These are phyloP conservation scores for Coniella lustricola DNA, from an alignment of 2,329 filamentous ascomycete genomes.

Conservation along the genomic window DNA sequence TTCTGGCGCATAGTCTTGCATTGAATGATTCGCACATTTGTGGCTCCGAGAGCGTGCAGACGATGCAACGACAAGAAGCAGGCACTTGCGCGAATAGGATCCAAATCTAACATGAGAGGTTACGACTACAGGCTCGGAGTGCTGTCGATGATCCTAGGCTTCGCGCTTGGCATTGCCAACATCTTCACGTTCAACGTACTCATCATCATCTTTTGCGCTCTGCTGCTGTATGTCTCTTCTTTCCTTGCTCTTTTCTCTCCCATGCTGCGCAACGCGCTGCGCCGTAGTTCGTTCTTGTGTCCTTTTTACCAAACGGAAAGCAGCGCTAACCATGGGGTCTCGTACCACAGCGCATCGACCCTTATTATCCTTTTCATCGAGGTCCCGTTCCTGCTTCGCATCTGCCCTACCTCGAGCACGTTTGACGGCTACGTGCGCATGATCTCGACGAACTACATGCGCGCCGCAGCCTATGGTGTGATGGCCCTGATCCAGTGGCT, in stretches of 20 bases:
- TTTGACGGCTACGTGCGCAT: slow-evolving; percentile 88
- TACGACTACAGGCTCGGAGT: slow-evolving; percentile 53
- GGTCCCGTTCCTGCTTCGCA: slow-evolving; percentile 88
- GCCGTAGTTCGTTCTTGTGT: too few species aligned
- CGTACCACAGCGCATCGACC: slow-evolving; percentile 50
- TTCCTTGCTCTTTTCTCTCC: background rate
- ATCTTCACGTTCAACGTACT: slow-evolving; percentile 49
- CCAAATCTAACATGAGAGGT: slow-evolving; percentile 17
- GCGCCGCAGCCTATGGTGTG: slow-evolving; percentile 73
- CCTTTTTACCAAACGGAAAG: too few species aligned
- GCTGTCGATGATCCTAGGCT: slow-evolving; percentile 62
- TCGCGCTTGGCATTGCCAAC: slow-evolving; percentile 62
- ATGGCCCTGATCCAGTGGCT: slow-evolving; percentile 84
- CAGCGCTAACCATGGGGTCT: slow-evolving; percentile 1
- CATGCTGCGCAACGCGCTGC: background rate
- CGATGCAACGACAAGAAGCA: background rate
- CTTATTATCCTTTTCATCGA: slow-evolving; percentile 79
- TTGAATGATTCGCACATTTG: background rate
- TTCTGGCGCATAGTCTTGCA: background rate
- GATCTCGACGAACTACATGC: slow-evolving; percentile 95
- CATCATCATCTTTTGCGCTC: slow-evolving; percentile 44
- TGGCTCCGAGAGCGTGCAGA: background rate
- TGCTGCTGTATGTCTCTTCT: slow-evolving; percentile 44
- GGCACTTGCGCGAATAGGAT: background rate
- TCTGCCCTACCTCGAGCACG: slow-evolving; percentile 86